Evolutionary conservation across 2,329 filamentous ascomycete species (phyloP).

Genomic region (Fusarium anguioides): DNA sequence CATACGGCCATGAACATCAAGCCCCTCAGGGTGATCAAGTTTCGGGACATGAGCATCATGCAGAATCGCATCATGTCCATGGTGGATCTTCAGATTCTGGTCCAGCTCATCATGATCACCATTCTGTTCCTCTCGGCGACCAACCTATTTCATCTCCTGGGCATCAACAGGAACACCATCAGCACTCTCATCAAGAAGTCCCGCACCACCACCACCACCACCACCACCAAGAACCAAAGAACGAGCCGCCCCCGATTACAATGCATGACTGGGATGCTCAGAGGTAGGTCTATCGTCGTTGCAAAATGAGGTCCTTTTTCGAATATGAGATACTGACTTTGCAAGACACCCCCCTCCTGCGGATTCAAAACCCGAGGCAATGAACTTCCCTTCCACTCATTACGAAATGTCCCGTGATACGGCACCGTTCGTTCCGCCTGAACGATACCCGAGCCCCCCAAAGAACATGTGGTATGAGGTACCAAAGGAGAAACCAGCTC

Average conservation of each 20-base stretch:
- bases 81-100: constrained; percentile 30
- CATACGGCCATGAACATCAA: constrained; percentile 24
- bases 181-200: constrained; percentile 14
- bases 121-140: constrained; percentile 47
- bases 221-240: constrained; percentile 37
- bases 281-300: constrained; percentile 53
- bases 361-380: constrained; percentile 83
- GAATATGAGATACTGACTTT: constrained; percentile 22
- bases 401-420: constrained; percentile 87
- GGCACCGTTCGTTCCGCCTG: constrained; percentile 80
- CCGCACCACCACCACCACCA: constrained; percentile 36
- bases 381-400: constrained; percentile 80
- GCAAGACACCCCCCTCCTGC: constrained; percentile 70
- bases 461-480: constrained; percentile 90
- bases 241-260: constrained; percentile 38
- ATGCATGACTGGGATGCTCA: constrained; percentile 65
- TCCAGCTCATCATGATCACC: constrained; percentile 31
- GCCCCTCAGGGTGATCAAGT: constrained; percentile 4
- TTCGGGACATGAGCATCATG: constrained; percentile 10
- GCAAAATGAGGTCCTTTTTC: background rate
- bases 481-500: constrained; percentile 71
- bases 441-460: constrained; percentile 83
- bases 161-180: constrained; percentile 42
- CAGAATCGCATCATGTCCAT: constrained; percentile 34
- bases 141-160: constrained; percentile 51